phyloP scores from a whole-genome alignment of 305 asterid genomes.

The Caryopteris hybrid region DNA sequence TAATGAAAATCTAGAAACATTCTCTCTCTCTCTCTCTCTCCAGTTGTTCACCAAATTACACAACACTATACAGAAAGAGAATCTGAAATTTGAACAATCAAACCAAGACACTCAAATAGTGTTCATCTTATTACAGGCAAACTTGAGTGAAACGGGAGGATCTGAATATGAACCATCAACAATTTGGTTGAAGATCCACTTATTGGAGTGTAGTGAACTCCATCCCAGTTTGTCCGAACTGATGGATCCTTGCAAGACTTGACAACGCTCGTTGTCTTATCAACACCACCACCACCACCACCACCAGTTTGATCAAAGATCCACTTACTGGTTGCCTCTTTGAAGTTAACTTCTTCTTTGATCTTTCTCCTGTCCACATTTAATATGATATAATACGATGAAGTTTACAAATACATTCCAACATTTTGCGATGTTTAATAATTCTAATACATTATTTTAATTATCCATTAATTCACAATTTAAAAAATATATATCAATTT shows the following conservation, averaged over 20 bases:
- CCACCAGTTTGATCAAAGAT: slow-evolving; percentile 20
- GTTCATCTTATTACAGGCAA: slow-evolving; percentile 41
- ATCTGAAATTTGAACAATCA: no score
- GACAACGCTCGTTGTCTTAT: background rate
- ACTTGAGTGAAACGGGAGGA: slow-evolving; percentile 46
- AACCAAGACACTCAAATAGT: no score
- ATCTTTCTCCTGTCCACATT: slow-evolving; percentile 47
- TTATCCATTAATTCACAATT: no score
- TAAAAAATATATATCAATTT: no score
- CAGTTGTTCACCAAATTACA: no score
- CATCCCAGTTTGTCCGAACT: slow-evolving; percentile 57
- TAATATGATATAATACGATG: no score
- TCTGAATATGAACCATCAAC: slow-evolving; percentile 63
- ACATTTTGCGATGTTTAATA: no score
- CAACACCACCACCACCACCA: slow-evolving; percentile 20
- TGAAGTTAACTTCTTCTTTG: background rate
- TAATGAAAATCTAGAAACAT: no score
- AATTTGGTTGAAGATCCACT: slow-evolving; percentile 55
- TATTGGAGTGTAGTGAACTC: slow-evolving; percentile 65
- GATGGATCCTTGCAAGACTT: slow-evolving; percentile 59
- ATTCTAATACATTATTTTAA: no score
- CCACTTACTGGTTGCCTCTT: background rate
- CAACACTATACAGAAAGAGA: no score
- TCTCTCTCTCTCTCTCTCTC: no score
- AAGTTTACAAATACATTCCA: no score